These are phyloP conservation scores for Amanita subjunquillea DNA, from an alignment of 768 basidiomycete genomes.

Conservation along the genomic window DNA sequence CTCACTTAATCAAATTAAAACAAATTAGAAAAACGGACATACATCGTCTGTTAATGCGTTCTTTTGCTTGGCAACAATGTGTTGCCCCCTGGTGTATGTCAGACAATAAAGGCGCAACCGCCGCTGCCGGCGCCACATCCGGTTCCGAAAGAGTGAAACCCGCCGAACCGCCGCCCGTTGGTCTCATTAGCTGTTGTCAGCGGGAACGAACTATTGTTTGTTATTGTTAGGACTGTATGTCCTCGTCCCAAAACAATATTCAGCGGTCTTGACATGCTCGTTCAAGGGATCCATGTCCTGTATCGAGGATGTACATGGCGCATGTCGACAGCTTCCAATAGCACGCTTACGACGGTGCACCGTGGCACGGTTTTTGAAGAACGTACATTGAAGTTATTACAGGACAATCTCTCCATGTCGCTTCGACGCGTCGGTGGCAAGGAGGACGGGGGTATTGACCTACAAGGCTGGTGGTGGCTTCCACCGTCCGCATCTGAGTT, in stretches of 20 bases:
- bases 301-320: background rate
- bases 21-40: background rate
- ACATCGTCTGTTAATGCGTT: no score
- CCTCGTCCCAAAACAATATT: no score
- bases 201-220: background rate
- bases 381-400: constrained; percentile 51
- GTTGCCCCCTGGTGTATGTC: no score
- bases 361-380: constrained; percentile 71
- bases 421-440: constrained; percentile 73
- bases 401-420: constrained; percentile 66
- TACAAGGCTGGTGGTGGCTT: constrained; percentile 92
- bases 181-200: no score
- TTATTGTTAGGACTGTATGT: background rate
- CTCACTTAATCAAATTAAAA: background rate
- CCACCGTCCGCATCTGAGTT: constrained; percentile 23
- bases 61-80: no score
- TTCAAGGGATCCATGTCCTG: background rate
- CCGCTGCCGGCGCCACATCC: no score
- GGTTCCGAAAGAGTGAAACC: no score
- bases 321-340: constrained; percentile 4
- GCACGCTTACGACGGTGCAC: constrained; percentile 40
- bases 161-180: no score
- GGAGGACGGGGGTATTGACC: constrained; percentile 83
- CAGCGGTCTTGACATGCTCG: background rate
- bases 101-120: no score